Percentiles rank a stretch among this genome's conserved stretches.
These are phyloP conservation scores for Pyrus betulifolia DNA, from an alignment of 306 rosid species.

Conservation along the genomic window DNA sequence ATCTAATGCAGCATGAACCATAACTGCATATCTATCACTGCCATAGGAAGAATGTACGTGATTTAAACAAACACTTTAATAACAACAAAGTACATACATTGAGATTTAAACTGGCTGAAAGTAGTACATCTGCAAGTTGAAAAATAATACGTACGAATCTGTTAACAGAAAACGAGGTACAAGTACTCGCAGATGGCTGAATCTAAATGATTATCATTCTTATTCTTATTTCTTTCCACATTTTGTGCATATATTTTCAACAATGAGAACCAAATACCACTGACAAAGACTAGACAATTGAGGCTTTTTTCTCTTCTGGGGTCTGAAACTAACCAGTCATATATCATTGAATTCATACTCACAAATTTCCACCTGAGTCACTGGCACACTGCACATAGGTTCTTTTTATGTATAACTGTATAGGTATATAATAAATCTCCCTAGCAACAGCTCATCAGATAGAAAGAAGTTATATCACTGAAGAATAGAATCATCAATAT, in stretches of 20 bases:
- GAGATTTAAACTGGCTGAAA: not conserved
- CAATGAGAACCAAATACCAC: not conserved
- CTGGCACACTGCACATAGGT: not conserved
- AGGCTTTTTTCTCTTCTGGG: not conserved
- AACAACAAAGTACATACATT: not conserved
- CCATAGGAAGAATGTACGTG: not conserved
- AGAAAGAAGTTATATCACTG: not conserved
- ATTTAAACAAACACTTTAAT: not conserved
- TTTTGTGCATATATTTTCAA: not conserved
- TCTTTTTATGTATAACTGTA: not conserved
- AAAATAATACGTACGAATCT: not conserved
- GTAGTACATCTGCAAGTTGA: not conserved
- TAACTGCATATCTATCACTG: not conserved
- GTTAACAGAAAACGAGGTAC: not conserved
- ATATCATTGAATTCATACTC: not conserved
- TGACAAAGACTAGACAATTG: not conserved
- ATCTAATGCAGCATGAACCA: not conserved
- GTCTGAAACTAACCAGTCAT: not conserved
- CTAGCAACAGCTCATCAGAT: not conserved
- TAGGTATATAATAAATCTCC: not conserved
- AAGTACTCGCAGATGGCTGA: not conserved
- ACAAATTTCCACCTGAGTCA: not conserved
- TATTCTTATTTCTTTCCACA: not conserved
- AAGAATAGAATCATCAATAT: not conserved
- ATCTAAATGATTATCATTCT: not conserved